Conservation (phyloP, 495 filamentous ascomycete genomes). For the Aspergillus bertholletiae region DNA sequence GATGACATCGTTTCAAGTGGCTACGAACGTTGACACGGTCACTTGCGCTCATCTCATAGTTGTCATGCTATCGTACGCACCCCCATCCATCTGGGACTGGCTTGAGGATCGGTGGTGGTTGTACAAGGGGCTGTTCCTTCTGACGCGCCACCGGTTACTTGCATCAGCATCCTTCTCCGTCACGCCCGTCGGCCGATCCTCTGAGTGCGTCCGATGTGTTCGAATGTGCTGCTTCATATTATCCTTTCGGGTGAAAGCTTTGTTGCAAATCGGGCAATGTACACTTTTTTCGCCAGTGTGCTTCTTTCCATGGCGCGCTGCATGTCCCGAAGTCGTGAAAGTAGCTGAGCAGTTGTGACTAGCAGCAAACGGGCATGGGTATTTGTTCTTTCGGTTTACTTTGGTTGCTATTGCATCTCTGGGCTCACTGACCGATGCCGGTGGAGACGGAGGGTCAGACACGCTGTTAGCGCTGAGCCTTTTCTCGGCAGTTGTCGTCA, state of each 20-base stretch:
- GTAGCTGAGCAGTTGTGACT: slow-evolving; percentile 71
- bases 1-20: slow-evolving; percentile 5
- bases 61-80: slow-evolving; percentile 8
- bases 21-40: slow-evolving; percentile 6
- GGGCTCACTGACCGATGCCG: slow-evolving; percentile 19
- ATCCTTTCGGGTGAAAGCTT: slow-evolving; percentile 93
- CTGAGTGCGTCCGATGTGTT: slow-evolving; percentile 60
- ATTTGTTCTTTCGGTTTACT: slow-evolving; percentile 47
- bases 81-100: slow-evolving; percentile 17
- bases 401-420: slow-evolving; percentile 17
- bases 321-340: slow-evolving; percentile 94
- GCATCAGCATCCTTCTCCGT: slow-evolving; percentile 25
- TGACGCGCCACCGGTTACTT: slow-evolving; percentile 10
- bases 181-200: slow-evolving; percentile 30
- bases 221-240: slow-evolving; percentile 98
- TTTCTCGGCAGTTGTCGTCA: slow-evolving; percentile 21
- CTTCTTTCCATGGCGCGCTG: slow-evolving; percentile 94
- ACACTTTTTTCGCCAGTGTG: slow-evolving; percentile 96
- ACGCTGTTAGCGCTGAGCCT: slow-evolving; percentile 24
- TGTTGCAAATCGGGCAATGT: slow-evolving; percentile 82
- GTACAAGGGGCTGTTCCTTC: slow-evolving; percentile 12
- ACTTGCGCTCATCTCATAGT: slow-evolving; percentile 5
- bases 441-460: slow-evolving; percentile 23
- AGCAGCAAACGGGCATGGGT: slow-evolving; percentile 55
- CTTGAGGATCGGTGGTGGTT: slow-evolving; percentile 25